Evolutionary conservation across 2,329 filamentous ascomycete species (phyloP).

Genomic region (Penicillium italicum): DNA sequence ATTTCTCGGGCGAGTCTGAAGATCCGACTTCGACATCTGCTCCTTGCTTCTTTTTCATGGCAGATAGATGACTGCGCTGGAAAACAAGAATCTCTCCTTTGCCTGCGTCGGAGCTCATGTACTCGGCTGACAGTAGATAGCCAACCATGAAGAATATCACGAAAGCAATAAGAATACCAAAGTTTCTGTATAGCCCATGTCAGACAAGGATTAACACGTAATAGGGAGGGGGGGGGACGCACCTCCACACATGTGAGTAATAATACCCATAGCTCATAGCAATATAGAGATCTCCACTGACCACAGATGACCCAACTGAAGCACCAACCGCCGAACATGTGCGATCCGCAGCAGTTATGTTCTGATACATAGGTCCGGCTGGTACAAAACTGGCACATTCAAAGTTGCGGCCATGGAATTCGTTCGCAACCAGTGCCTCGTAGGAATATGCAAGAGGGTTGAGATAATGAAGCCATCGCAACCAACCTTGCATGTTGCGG

Average conservation of each 20-base stretch:
- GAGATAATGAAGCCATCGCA: conserved; percentile 63
- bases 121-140: not conserved
- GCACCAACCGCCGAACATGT: not conserved
- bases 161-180: not conserved
- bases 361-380: not conserved
- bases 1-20: not conserved
- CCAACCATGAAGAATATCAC: not conserved
- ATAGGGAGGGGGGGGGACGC: not conserved
- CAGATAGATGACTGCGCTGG: not conserved
- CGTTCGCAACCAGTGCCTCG: not conserved
- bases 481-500: conserved; percentile 56
- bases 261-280: not conserved
- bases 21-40: not conserved
- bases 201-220: not conserved
- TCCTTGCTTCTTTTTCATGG: not conserved
- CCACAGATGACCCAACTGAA: not conserved
- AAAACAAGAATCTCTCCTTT: not conserved
- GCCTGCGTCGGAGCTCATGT: not conserved
- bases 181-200: not conserved
- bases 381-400: not conserved
- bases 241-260: not conserved
- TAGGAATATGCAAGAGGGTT: conserved; percentile 49
- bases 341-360: not conserved
- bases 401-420: not conserved
- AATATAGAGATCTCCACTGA: not conserved